Percentiles rank a stretch among this genome's conserved stretches.
These are phyloP conservation scores for Phytophthora capsici DNA, from an alignment of 352 stramenopile genomes.

Conservation along the genomic window DNA sequence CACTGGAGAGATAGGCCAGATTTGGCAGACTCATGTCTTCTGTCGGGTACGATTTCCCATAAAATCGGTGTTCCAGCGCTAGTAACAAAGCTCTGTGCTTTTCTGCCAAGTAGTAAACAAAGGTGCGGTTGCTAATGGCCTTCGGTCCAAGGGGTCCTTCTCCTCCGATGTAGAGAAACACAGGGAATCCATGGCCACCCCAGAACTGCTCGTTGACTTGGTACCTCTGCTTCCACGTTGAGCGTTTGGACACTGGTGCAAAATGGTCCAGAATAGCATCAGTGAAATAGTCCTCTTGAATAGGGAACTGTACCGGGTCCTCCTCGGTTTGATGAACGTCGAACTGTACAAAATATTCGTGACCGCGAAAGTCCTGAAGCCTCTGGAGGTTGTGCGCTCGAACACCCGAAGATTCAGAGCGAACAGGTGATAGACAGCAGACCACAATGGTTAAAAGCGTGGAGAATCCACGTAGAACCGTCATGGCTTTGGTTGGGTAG, in stretches of 20 bases:
- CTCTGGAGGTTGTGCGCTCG: conserved; percentile 53
- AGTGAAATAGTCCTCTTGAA: conserved; percentile 67
- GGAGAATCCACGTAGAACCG: conserved; percentile 1
- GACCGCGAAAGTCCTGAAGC: conserved; percentile 69
- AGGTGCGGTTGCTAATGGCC: conserved; percentile 74
- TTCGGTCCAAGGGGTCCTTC: conserved; percentile 69
- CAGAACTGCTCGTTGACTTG: conserved; percentile 92
- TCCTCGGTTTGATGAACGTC: conserved; percentile 39
- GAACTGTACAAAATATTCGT: conserved; percentile 71
- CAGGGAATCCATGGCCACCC: conserved; percentile 70
- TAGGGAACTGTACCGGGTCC: conserved; percentile 31
- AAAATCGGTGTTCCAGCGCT: conserved; percentile 96
- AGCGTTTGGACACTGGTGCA: conserved; percentile 59
- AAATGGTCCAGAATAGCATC: conserved; percentile 78
- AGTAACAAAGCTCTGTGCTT: conserved; percentile 81
- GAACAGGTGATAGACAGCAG: neutral
- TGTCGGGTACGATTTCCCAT: conserved; percentile 93
- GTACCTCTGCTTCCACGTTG: conserved; percentile 88
- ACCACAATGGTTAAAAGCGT: conserved; percentile 5
- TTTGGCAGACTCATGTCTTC: conserved; percentile 79
- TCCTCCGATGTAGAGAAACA: conserved; percentile 91
- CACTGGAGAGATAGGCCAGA: conserved; percentile 90
- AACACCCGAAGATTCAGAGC: conserved; percentile 13
- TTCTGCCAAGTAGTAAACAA: conserved; percentile 80
- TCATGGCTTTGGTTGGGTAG: conserved; percentile 6